phyloP scores from a whole-genome alignment of 208 protist genomes.

The Leptomonas pyrrhocoris region DNA sequence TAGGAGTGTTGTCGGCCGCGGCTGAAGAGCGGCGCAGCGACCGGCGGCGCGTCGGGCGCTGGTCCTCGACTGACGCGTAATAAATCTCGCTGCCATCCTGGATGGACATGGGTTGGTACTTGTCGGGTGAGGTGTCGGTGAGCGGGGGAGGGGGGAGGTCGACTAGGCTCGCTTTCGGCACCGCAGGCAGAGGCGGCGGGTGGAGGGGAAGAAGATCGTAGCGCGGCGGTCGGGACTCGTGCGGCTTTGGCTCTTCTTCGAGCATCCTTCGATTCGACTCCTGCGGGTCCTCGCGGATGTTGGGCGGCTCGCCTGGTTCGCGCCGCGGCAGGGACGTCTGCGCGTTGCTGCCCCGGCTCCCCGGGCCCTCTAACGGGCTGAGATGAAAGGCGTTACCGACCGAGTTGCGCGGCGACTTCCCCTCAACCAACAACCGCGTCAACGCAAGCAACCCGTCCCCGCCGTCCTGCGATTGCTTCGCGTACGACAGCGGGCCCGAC shows the following conservation, averaged over 20 bases:
- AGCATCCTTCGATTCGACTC: slow-evolving; percentile 2
- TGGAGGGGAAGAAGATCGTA: slow-evolving; percentile 1
- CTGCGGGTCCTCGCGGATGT: slow-evolving; percentile 1
- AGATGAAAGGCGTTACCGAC: slow-evolving; percentile 32
- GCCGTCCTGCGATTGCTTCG: not conserved
- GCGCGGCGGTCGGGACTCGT: slow-evolving; percentile 5
- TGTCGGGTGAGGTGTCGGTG: slow-evolving; percentile 1
- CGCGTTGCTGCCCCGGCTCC: not conserved
- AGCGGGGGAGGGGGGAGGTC: not conserved
- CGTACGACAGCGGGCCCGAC: not conserved
- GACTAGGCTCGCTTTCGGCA: not conserved
- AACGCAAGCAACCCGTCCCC: too few relatives aligned
- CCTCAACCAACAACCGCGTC: slow-evolving; percentile 10
- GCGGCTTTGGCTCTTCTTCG: not conserved
- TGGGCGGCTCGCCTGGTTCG: not conserved
- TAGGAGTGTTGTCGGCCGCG: slow-evolving; percentile 7
- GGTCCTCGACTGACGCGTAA: slow-evolving; percentile 12
- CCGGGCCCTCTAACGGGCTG: slow-evolving; percentile 31
- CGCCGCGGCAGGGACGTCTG: not conserved
- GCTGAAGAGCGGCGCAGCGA: slow-evolving; percentile 1
- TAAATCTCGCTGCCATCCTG: slow-evolving; percentile 18
- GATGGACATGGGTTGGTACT: not conserved
- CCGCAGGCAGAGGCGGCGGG: not conserved
- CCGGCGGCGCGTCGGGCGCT: slow-evolving; percentile 13
- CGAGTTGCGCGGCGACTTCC: slow-evolving; percentile 25